Base-by-base conservation (phyloP, 2,329 filamentous ascomycete species). In the Lachnellula suecica region DNA sequence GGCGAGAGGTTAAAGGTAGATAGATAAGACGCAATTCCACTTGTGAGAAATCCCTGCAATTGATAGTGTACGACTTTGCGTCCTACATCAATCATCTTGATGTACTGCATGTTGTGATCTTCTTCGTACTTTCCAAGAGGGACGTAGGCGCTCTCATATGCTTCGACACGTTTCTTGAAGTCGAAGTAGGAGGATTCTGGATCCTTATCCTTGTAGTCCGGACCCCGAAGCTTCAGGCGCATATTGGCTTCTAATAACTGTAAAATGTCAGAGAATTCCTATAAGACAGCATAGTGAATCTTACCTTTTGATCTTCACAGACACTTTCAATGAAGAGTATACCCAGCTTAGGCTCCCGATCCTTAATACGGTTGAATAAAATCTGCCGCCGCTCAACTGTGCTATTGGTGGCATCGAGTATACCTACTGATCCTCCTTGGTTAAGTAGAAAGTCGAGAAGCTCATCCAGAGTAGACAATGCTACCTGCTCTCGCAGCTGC, bases 351-450 rank as follows among this genome's bases (percentile, higher is more conserved):
- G 93, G 91, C 61, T 95, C 93, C 47, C 89, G 83, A 47, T 85
- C 75, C 63, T 89, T 88, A 65, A 97, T 90, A 60, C 84, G 88
- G 55, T 93, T 82, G 64, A 96, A 91, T 50, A 99, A 82, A 23
- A 88, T 80, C 70, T 93, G 86, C 45, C 94, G 84, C 34, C 94
- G 87, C 58, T 90, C 82, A 45, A 96, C 79, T 0, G 94, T 99
- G 74, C 92, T 97, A 74, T 99, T 99, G 7, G 94, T 99, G 7
- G 94, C 94, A 71, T 99, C 94, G 11, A 99, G 82, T 58, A 99
- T 97, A 34, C 94, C 94, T 9, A 97, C 90, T 25, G 91, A 89
- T 43, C 94, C 94, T 24, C 88, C 90, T 49, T 85, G 79, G 22
- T 85, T 78, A 29, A 97, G 76, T 10, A 99, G 84, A 69, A 96